Conservation (phyloP, 768 basidiomycete species). For the Termitomyces sp. region DNA sequence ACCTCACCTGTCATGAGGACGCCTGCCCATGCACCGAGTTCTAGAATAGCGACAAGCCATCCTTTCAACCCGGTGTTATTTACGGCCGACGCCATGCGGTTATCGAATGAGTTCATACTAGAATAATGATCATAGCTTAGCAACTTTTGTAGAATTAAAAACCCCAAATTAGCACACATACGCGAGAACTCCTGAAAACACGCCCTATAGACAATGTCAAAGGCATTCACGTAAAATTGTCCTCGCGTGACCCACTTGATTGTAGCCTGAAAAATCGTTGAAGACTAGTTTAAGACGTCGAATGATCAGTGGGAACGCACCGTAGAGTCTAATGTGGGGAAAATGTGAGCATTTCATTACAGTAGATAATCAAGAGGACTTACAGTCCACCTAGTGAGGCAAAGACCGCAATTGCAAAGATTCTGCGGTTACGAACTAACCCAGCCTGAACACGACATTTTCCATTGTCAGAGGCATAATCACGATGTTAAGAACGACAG, state of each 20-base stretch:
- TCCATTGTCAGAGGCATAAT: neutral
- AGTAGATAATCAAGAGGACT: conserved; percentile 17
- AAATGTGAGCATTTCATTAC: neutral
- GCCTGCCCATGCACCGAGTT: conserved; percentile 73
- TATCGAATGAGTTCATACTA: conserved; percentile 48
- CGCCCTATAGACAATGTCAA: conserved; percentile 38
- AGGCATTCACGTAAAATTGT: neutral
- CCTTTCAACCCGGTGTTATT: conserved; percentile 50
- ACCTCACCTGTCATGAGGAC: conserved; percentile 56
- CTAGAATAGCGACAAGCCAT: conserved; percentile 70
- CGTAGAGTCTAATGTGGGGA: conserved; percentile 50
- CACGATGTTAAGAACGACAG: neutral
- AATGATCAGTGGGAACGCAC: conserved; percentile 25
- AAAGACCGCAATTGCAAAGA: conserved; percentile 68
- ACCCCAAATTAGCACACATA: conserved; percentile 15
- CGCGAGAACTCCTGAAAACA: conserved; percentile 72
- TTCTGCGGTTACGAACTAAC: conserved; percentile 56
- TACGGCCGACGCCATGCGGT: conserved; percentile 53
- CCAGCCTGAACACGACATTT: conserved; percentile 37
- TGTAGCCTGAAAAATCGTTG: conserved; percentile 41
- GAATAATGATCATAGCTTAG: neutral
- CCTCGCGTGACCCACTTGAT: conserved; percentile 36
- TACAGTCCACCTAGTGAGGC: conserved; percentile 76
- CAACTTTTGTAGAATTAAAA: neutral
- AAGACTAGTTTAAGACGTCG: neutral